Conservation (phyloP, 2,329 filamentous ascomycete genomes). For the Septoria petroselini region DNA sequence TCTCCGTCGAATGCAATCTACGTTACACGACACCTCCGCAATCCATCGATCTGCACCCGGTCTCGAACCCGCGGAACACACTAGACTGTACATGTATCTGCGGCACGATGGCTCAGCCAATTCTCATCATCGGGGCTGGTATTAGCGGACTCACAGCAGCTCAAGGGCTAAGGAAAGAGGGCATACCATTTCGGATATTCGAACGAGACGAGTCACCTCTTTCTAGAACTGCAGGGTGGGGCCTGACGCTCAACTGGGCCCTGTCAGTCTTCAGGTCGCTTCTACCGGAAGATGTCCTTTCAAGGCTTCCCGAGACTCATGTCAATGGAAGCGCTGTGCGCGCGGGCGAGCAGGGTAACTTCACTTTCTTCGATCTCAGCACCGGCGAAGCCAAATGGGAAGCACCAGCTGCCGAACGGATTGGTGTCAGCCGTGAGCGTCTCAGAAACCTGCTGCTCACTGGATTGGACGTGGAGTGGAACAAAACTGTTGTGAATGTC, state of each 20-base stretch:
- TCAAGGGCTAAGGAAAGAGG: conserved; percentile 23
- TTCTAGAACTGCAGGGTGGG: conserved; percentile 46
- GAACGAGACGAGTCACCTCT: conserved; percentile 23
- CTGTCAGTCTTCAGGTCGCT: conserved; percentile 52
- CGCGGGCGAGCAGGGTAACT: conserved; percentile 49
- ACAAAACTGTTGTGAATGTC: conserved; percentile 10
- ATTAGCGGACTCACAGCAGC: conserved; percentile 24
- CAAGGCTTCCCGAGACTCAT: conserved; percentile 50
- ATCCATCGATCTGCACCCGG: not conserved
- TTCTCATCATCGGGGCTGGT: conserved; percentile 28
- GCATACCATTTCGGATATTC: conserved; percentile 22
- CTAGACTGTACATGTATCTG: not conserved
- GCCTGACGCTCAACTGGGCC: conserved; percentile 62
- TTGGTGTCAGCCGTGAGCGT: conserved; percentile 16
- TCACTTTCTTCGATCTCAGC: conserved; percentile 57
- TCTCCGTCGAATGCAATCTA: not conserved
- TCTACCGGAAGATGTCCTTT: conserved; percentile 49
- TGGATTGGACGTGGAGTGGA: conserved; percentile 16
- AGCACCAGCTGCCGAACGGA: conserved; percentile 24
- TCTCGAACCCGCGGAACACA: not conserved
- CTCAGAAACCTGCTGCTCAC: conserved; percentile 6
- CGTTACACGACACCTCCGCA: not conserved
- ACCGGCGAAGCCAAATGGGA: conserved; percentile 38
- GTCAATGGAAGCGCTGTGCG: conserved; percentile 54
- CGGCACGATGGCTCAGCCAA: conserved; percentile 3